These are phyloP conservation scores for Dionaea muscipula DNA, from an alignment of 179 eudicot species.

Conservation along the genomic window DNA sequence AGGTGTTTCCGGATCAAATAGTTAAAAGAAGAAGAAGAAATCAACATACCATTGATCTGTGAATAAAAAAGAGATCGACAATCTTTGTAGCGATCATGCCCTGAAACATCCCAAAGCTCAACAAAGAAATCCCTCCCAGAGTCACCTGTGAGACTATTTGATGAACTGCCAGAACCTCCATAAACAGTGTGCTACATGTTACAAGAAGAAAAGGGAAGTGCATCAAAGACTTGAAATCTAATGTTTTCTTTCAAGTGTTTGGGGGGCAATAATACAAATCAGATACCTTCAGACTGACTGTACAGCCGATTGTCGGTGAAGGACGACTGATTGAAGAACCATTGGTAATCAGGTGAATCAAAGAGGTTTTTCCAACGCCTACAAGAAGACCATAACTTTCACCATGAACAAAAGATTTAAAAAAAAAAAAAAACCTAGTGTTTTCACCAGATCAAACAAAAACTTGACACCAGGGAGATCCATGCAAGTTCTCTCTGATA, in stretches of 20 bases:
- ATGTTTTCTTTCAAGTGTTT: neutral
- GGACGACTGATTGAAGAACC: constrained; percentile 69
- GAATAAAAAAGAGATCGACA: constrained; percentile 89
- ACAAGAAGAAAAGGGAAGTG: neutral
- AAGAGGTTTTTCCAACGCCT: constrained; percentile 96
- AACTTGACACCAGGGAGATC: neutral
- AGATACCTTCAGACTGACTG: constrained; percentile 67
- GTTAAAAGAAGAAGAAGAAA: no score
- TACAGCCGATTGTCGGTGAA: constrained; percentile 76
- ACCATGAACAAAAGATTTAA: neutral
- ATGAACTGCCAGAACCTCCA: constrained; percentile 73
- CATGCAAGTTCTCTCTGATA: neutral
- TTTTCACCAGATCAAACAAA: neutral
- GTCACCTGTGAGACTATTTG: constrained; percentile 70
- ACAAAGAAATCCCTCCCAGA: constrained; percentile 76
- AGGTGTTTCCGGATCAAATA: no score
- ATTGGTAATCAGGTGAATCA: constrained; percentile 74
- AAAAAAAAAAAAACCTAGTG: neutral
- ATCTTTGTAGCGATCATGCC: constrained; percentile 95
- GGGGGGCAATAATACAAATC: neutral
- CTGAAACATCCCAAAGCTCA: constrained; percentile 94
- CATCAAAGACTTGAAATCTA: neutral
- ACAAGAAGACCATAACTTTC: constrained; percentile 5
- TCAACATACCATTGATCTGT: constrained; percentile 68
- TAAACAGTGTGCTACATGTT: constrained; percentile 22